These are phyloP conservation scores for Colletotrichum gloeosporioides DNA, from an alignment of 2,329 filamentous ascomycete species.

Conservation along the genomic window DNA sequence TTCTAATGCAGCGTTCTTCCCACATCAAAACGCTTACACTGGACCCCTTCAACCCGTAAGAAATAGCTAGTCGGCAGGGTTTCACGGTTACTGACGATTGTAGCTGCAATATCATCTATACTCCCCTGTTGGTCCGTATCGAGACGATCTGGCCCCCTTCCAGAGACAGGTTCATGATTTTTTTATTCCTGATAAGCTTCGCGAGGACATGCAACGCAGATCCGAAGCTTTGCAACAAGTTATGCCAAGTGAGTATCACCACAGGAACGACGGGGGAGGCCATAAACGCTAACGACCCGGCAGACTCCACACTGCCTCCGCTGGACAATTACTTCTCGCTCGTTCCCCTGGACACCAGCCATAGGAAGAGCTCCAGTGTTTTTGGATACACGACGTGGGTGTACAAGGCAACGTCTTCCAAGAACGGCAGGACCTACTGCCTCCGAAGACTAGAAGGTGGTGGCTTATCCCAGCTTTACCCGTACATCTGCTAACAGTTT, in stretches of 20 bases:
- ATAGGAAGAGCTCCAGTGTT: constrained; percentile 76
- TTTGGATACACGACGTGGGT: constrained; percentile 94
- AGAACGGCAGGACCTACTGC: constrained; percentile 88
- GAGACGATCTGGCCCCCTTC: constrained; percentile 81
- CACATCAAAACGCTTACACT: constrained; percentile 57
- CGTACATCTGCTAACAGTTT: constrained; percentile 20
- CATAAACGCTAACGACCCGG: background rate
- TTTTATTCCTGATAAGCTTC: constrained; percentile 84
- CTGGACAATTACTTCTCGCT: constrained; percentile 93
- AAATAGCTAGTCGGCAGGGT: background rate
- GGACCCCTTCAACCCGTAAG: constrained; percentile 66
- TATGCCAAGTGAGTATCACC: constrained; percentile 67
- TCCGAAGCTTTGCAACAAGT: constrained; percentile 84
- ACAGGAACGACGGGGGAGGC: background rate
- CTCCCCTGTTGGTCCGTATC: constrained; percentile 82
- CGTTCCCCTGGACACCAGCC: constrained; percentile 83
- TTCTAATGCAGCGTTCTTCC: constrained; percentile 70
- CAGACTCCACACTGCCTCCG: constrained; percentile 70
- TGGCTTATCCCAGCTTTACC: background rate
- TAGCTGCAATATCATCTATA: constrained; percentile 92
- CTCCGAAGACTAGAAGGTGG: constrained; percentile 82
- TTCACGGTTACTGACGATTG: constrained; percentile 23
- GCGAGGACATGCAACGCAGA: constrained; percentile 90
- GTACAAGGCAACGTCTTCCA: constrained; percentile 90
- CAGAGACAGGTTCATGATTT: constrained; percentile 90